These are phyloP conservation scores for Silene conica DNA, from an alignment of 148 eudicot genomes.

Conservation along the genomic window DNA sequence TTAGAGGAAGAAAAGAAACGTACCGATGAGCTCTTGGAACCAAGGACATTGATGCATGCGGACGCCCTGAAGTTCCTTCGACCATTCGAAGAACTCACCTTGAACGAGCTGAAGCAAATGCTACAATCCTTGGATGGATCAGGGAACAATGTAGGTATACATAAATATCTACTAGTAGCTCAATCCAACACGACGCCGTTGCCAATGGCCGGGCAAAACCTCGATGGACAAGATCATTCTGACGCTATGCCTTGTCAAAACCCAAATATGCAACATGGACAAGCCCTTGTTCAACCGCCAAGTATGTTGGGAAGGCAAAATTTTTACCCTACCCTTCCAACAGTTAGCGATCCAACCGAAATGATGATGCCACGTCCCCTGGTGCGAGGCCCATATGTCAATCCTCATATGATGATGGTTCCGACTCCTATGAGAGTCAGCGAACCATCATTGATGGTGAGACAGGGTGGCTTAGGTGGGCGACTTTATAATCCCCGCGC, in stretches of 20 bases:
- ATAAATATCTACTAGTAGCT: background rate
- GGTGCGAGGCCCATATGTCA: background rate
- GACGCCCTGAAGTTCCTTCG: conserved; percentile 24
- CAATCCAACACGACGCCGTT: no score
- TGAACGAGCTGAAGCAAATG: background rate
- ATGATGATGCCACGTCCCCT: background rate
- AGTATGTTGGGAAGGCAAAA: background rate
- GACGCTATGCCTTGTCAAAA: background rate
- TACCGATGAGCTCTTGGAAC: conserved; percentile 9
- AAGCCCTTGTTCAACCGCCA: background rate
- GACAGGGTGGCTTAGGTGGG: no score
- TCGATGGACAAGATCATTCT: background rate
- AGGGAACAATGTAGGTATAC: no score
- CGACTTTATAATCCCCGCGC: background rate
- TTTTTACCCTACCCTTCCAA: no score
- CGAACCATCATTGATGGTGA: no score
- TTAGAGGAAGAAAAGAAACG: conserved; percentile 26
- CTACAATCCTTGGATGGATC: background rate
- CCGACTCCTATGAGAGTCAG: background rate
- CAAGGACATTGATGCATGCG: conserved; percentile 17
- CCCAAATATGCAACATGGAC: no score
- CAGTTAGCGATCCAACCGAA: background rate
- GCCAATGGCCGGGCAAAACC: background rate
- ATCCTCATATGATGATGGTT: background rate
- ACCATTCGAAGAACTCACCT: conserved; percentile 13